Evolutionary conservation across 805 yeast genomes (phyloP), one percentile per base, ranked within the genome.

Genomic region (Kodamaea hsintzibuensis): DNA sequence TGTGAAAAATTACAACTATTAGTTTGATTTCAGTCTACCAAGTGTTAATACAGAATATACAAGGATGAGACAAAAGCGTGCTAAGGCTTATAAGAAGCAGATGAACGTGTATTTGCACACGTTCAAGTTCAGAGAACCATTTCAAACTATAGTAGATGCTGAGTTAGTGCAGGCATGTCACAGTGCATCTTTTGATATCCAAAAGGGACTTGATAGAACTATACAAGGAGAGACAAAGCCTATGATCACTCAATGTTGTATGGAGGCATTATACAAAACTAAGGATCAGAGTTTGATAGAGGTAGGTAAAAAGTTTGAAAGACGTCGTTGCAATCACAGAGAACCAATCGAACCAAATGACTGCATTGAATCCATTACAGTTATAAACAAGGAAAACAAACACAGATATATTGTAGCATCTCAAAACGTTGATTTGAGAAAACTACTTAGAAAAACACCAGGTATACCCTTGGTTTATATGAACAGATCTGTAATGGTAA

Each of bases 231-330:
- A 89, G 62, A 82, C 85, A 30, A 95, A 93, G 64, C 89, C 90
- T 17, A 76, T 95, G 96, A 88, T 95, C 52, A 91, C 99, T 1
- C 98, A 95, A 69, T 95, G 99, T 67, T 89, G 96, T 62, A 90
- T 95, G 80, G 91, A 91, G 65, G 87, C 89, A 16, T 74, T 95
- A 30, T 95, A 95, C 69, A 79, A 79, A 45, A 78, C 87, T 4
- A 81, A 82, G 22, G 82, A 89, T 63, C 92, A 89, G 62, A 77
- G 73, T 3, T 96, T 96, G 1, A 89, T 95, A 47, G 88, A 82
- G 30, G 62, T 86, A 37, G 98, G 96, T 7, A 95, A 91, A 68
- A 66, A 76, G 1, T 87, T 88, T 60, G 99, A 95, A 71, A 85
- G 98, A 72, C 83, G 99, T 72, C 84, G 97, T 61, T 95, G 99